Percentiles rank a stretch among this genome's conserved stretches.
Evolutionary conservation across 805 yeast species (phyloP).

Genomic region (Aciculoconidium aculeatum): DNA sequence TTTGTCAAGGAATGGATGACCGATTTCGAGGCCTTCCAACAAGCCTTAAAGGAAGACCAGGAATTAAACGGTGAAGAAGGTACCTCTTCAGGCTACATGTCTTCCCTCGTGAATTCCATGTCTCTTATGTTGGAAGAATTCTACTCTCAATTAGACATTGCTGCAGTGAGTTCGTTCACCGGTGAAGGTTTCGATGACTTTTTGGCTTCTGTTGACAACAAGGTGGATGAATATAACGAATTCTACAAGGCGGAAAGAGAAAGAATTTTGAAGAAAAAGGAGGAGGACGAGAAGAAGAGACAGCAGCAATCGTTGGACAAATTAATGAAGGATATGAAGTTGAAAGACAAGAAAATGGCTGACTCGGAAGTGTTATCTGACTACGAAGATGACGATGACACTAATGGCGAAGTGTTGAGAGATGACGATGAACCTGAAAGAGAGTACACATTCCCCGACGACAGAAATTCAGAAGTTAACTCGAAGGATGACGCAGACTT

Average conservation of each 20-base stretch:
- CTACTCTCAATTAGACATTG: constrained; percentile 87
- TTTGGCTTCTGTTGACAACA: constrained; percentile 73
- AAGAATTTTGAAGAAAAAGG: constrained; percentile 66
- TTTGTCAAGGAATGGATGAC: constrained; percentile 97
- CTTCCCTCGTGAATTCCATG: constrained; percentile 89
- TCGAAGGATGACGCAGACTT: constrained; percentile 43
- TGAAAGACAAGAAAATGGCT: constrained; percentile 31
- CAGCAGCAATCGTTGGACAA: constrained; percentile 66
- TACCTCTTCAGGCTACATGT: constrained; percentile 83
- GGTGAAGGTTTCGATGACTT: constrained; percentile 95
- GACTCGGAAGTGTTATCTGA: constrained; percentile 50
- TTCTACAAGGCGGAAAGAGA: constrained; percentile 86
- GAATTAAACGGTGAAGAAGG: constrained; percentile 59
- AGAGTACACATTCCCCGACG: constrained; percentile 68
- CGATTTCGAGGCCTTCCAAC: constrained; percentile 89
- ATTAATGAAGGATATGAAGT: constrained; percentile 83
- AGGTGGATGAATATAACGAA: constrained; percentile 80
- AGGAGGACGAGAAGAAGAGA: constrained; percentile 63
- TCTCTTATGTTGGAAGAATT: constrained; percentile 94
- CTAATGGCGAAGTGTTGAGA: constrained; percentile 42
- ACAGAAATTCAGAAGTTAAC: constrained; percentile 55
- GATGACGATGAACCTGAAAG: constrained; percentile 45
- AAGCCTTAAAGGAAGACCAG: constrained; percentile 61
- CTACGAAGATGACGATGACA: constrained; percentile 42
- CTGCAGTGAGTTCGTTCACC: constrained; percentile 86